phyloP scores from a whole-genome alignment of 441 rosid species.

The Capsella rubella region DNA sequence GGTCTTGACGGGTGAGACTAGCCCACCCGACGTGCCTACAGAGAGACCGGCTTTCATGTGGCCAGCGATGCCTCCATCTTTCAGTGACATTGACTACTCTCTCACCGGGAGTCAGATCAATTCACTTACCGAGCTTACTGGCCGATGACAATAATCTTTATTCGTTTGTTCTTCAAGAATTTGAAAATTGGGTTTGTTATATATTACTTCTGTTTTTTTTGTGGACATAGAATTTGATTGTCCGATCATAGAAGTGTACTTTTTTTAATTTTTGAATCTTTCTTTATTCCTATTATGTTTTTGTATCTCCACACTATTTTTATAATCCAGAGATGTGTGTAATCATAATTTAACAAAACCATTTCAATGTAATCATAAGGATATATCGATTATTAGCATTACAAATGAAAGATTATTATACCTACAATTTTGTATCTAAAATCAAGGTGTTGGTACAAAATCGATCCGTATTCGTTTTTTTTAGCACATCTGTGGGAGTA shows the following conservation, averaged over 20 bases:
- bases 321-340: background rate
- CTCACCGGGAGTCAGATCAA: constrained; percentile 43
- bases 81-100: constrained; percentile 53
- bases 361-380: background rate
- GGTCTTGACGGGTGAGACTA: constrained; percentile 66
- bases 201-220: background rate
- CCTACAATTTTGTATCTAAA: constrained; percentile 39
- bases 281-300: background rate
- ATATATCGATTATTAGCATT: constrained; percentile 22
- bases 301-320: background rate
- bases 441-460: constrained; percentile 35
- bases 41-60: constrained; percentile 78
- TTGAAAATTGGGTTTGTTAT: background rate
- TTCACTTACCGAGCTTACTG: constrained; percentile 52
- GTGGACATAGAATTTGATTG: background rate
- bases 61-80: constrained; percentile 71
- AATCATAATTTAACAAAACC: background rate
- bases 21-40: constrained; percentile 56
- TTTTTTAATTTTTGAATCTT: background rate
- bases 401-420: constrained; percentile 17
- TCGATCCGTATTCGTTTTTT: constrained; percentile 19
- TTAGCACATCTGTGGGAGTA: constrained; percentile 23
- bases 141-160: constrained; percentile 44
- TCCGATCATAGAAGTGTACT: background rate
- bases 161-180: constrained; percentile 1